Evolutionary conservation across 768 basidiomycete species (phyloP).

Genomic region (Holtermanniella nyarrowii): DNA sequence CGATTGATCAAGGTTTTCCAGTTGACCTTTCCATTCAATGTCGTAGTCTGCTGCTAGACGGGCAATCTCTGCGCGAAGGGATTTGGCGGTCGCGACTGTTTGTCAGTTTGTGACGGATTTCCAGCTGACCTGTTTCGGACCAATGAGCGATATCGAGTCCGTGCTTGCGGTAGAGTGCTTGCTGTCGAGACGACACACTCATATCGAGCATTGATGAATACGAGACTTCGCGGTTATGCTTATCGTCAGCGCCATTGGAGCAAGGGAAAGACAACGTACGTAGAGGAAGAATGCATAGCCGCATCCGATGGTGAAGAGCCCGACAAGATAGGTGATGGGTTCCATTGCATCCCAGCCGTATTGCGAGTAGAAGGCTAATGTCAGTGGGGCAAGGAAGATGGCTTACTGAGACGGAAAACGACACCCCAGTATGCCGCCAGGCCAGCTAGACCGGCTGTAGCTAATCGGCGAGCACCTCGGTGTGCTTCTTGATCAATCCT

Average conservation of each 20-base stretch:
- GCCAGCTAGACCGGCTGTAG: slow-evolving; percentile 52
- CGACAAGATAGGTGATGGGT: slow-evolving; percentile 58
- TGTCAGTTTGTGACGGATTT: background rate
- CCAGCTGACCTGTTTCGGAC: slow-evolving; percentile 45
- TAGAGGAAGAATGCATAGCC: slow-evolving; percentile 47
- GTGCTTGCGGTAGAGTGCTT: slow-evolving; percentile 50
- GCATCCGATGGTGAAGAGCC: slow-evolving; percentile 53
- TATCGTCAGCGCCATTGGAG: background rate
- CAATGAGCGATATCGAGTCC: slow-evolving; percentile 56
- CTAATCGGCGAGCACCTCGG: slow-evolving; percentile 51
- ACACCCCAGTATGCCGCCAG: slow-evolving; percentile 57
- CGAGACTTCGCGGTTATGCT: slow-evolving; percentile 46
- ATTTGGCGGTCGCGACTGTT: slow-evolving; percentile 47
- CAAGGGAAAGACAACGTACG: slow-evolving; percentile 1
- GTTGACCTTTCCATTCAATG: slow-evolving; percentile 42
- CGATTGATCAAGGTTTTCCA: slow-evolving; percentile 33
- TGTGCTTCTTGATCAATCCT: slow-evolving; percentile 50
- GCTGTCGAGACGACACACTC: slow-evolving; percentile 52
- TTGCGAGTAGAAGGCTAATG: slow-evolving; percentile 28
- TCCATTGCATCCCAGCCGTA: slow-evolving; percentile 57
- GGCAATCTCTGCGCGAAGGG: slow-evolving; percentile 49
- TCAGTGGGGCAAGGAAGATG: slow-evolving; percentile 4
- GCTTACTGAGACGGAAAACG: slow-evolving; percentile 56
- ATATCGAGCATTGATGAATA: slow-evolving; percentile 55
- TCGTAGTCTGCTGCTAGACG: slow-evolving; percentile 58